Conservation (phyloP, 495 filamentous ascomycete genomes). For the Penicillium salamii region DNA sequence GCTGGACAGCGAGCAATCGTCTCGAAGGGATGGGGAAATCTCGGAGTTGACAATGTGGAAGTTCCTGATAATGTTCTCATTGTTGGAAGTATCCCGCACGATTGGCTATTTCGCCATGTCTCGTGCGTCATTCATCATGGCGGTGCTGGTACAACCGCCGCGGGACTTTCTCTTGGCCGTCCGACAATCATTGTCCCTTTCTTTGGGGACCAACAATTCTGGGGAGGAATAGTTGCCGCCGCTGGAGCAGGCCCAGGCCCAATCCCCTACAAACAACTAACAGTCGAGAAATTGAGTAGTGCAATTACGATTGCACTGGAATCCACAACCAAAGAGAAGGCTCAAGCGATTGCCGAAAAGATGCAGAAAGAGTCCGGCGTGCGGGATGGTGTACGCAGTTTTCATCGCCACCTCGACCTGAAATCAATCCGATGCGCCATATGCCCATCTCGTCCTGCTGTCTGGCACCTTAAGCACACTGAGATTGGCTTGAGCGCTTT, state of each 20-base stretch:
- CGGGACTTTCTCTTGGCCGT: slow-evolving; percentile 63
- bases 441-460: slow-evolving; percentile 61
- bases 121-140: slow-evolving; percentile 79
- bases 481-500: slow-evolving; percentile 64
- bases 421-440: slow-evolving; percentile 61
- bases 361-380: slow-evolving; percentile 66
- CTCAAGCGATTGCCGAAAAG: slow-evolving; percentile 53
- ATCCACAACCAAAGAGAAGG: slow-evolving; percentile 53
- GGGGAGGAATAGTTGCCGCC: slow-evolving; percentile 71
- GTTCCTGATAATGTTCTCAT: slow-evolving; percentile 70
- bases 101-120: slow-evolving; percentile 77
- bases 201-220: slow-evolving; percentile 84
- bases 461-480: slow-evolving; percentile 66
- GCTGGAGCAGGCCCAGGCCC: slow-evolving; percentile 71
- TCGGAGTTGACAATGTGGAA: slow-evolving; percentile 59
- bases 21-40: slow-evolving; percentile 77
- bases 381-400: slow-evolving; percentile 61
- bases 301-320: slow-evolving; percentile 59
- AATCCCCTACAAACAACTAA: slow-evolving; percentile 68
- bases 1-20: slow-evolving; percentile 71
- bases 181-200: slow-evolving; percentile 80
- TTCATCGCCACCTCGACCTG: slow-evolving; percentile 64
- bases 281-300: slow-evolving; percentile 56
- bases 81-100: slow-evolving; percentile 75
- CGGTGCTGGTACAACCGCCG: slow-evolving; percentile 78